Evolutionary conservation across 2,329 filamentous ascomycete genomes (phyloP).

Genomic region (Aspergillus sp.): DNA sequence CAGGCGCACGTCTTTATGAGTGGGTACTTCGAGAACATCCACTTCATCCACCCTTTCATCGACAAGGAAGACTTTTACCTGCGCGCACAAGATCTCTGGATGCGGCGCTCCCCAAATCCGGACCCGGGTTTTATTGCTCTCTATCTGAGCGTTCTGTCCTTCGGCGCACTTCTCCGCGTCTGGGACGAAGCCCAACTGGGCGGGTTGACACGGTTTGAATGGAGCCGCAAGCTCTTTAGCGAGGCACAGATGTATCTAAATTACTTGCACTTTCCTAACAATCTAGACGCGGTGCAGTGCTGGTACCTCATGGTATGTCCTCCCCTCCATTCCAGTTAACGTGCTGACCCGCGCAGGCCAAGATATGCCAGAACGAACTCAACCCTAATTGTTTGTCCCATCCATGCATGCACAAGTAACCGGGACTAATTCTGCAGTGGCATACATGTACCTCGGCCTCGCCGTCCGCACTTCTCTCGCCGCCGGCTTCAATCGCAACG

Average conservation of each 20-base stretch:
- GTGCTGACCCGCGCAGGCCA: constrained; percentile 33
- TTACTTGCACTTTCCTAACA: constrained; percentile 44
- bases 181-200: constrained; percentile 45
- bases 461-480: constrained; percentile 50
- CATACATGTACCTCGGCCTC: constrained; percentile 51
- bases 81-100: constrained; percentile 47
- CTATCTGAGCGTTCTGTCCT: constrained; percentile 49
- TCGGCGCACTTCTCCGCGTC: constrained; percentile 48
- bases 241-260: constrained; percentile 43
- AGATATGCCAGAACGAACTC: constrained; percentile 52
- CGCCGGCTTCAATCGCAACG: constrained; percentile 50
- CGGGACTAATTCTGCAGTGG: constrained; percentile 24
- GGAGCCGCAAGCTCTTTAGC: constrained; percentile 49
- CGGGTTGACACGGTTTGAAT: constrained; percentile 47
- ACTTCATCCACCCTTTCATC: constrained; percentile 50
- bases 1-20: constrained; percentile 49
- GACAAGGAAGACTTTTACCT: constrained; percentile 47
- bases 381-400: constrained; percentile 44
- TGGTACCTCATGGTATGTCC: constrained; percentile 46
- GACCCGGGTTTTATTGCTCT: constrained; percentile 47
- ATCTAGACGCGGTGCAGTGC: constrained; percentile 51
- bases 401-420: not conserved
- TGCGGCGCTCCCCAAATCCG: constrained; percentile 29
- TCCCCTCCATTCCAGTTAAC: fast-evolving
- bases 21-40: constrained; percentile 50